A percentile compares a stretch with the other conserved stretches of the same genome.
These are phyloP conservation scores for Laburnicola sp. DNA, from an alignment of 2,329 filamentous ascomycete species.

Conservation along the genomic window DNA sequence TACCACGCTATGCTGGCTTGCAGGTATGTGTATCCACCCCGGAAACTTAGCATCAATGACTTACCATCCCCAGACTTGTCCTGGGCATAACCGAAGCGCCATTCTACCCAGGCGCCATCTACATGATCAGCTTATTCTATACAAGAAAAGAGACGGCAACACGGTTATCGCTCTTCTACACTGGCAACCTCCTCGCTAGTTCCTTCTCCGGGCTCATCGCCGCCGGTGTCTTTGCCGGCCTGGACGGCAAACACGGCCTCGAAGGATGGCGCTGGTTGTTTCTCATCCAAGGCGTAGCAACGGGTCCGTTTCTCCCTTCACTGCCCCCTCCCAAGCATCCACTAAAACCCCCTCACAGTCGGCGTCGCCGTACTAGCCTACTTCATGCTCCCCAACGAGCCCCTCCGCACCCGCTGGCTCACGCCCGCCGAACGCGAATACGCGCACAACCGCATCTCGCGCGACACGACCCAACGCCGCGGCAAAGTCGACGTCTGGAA, in stretches of 20 bases:
- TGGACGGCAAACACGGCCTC: slow-evolving; percentile 47
- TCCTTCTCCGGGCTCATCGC: slow-evolving; percentile 50
- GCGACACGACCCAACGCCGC: slow-evolving; percentile 50
- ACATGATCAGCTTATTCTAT: slow-evolving; percentile 44
- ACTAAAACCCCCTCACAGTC: slow-evolving; percentile 3
- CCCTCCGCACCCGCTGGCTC: slow-evolving; percentile 49
- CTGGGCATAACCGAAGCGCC: slow-evolving; percentile 35
- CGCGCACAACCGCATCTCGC: slow-evolving; percentile 35
- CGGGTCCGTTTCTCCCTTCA: slow-evolving; percentile 17
- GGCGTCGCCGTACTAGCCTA: slow-evolving; percentile 19
- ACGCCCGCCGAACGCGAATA: slow-evolving; percentile 47
- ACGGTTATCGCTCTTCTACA: slow-evolving; percentile 41
- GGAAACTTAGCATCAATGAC: background rate
- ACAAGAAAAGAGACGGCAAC: slow-evolving; percentile 41
- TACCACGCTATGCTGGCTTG: slow-evolving; percentile 38
- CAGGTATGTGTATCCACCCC: slow-evolving; percentile 10
- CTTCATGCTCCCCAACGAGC: slow-evolving; percentile 28
- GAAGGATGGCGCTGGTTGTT: slow-evolving; percentile 51
- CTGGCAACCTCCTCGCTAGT: slow-evolving; percentile 45
- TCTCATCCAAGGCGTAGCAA: slow-evolving; percentile 47
- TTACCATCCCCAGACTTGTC: slow-evolving; percentile 19
- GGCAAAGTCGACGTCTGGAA: slow-evolving; percentile 19
- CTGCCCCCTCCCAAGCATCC: background rate
- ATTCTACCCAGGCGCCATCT: slow-evolving; percentile 40
- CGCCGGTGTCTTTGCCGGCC: slow-evolving; percentile 37